These are phyloP conservation scores for Smallanthus sonchifolius DNA, from an alignment of 129 eudicot genomes.

Conservation along the genomic window DNA sequence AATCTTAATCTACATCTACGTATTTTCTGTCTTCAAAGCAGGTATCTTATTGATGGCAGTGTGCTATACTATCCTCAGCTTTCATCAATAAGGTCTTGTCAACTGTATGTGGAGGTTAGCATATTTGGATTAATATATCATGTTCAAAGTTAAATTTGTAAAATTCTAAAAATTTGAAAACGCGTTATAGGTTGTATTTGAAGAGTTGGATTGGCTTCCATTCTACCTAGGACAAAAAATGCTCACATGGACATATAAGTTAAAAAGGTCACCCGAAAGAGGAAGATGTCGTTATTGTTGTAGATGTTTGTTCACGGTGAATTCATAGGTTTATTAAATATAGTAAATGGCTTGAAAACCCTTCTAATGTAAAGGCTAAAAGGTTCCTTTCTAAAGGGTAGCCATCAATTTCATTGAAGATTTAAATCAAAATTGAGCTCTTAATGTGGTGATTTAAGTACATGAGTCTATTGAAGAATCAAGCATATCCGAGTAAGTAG, in stretches of 20 bases:
- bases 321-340: constrained; percentile 84
- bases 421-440: background rate
- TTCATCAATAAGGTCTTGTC: constrained; percentile 93
- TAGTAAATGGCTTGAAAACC: constrained; percentile 92
- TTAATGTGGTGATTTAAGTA: constrained; percentile 16
- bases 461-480: constrained; percentile 61
- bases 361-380: constrained; percentile 89
- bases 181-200: constrained; percentile 78
- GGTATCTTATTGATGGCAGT: constrained; percentile 91
- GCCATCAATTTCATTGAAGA: background rate
- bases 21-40: constrained; percentile 22
- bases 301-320: constrained; percentile 93
- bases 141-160: background rate
- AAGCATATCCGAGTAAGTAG: constrained; percentile 70
- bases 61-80: constrained; percentile 96
- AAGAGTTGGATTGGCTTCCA: constrained; percentile 98
- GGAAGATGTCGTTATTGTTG: constrained; percentile 71
- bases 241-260: constrained; percentile 55
- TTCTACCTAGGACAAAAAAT: constrained; percentile 70
- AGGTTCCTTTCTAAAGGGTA: constrained; percentile 95
- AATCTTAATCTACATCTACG: constrained; percentile 5
- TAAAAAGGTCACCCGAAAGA: constrained; percentile 63
- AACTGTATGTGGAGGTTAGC: constrained; percentile 99
- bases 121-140: constrained; percentile 14
- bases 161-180: constrained; percentile 17